Evolutionary conservation across 2,329 filamentous ascomycete genomes (phyloP).

Genomic region (Apiospora hydei): DNA sequence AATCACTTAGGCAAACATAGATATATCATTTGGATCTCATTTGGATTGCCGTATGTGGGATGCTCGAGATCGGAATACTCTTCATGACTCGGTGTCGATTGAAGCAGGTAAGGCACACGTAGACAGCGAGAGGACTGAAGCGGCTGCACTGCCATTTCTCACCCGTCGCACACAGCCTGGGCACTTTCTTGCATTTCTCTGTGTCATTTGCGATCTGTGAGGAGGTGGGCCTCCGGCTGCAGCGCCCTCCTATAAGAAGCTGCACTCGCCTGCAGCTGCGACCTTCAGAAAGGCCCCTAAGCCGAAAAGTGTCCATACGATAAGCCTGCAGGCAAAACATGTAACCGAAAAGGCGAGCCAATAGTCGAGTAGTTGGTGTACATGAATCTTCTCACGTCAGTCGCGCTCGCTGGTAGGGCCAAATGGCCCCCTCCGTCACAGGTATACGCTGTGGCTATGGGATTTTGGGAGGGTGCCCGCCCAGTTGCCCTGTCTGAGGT

Average conservation of each 20-base stretch:
- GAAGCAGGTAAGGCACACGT: not conserved
- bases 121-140: not conserved
- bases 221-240: not conserved
- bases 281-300: not conserved
- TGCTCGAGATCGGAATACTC: not conserved
- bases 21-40: not conserved
- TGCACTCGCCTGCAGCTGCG: not conserved
- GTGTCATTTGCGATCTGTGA: not conserved
- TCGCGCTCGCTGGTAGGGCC: not conserved
- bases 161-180: not conserved
- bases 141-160: not conserved
- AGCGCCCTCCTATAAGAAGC: not conserved
- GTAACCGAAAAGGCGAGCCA: not conserved
- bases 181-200: not conserved
- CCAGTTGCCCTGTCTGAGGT: not conserved
- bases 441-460: not conserved
- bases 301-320: not conserved
- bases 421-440: not conserved
- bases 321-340: not conserved
- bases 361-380: not conserved
- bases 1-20: not conserved
- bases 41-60: not conserved
- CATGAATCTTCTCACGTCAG: not conserved
- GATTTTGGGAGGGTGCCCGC: not conserved
- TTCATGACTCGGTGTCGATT: not conserved